Evolutionary conservation across 129 eudicot genomes (phyloP), one percentile per base, ranked within the genome.

Genomic region (Tagetes patula): DNA sequence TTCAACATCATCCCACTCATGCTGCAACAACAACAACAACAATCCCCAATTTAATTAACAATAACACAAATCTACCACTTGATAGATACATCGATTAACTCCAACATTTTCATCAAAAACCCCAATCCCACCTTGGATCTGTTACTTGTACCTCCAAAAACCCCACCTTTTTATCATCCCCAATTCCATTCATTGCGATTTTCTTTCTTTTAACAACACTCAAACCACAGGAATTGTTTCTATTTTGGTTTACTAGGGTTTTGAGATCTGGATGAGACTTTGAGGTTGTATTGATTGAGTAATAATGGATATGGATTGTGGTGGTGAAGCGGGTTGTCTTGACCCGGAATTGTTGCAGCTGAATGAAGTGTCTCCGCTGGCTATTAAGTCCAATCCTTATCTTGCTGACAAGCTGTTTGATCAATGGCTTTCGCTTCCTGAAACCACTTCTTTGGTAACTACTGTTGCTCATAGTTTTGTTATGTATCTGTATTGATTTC

Each of bases 351-450:
- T 90, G 65, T 47, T 90, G 75, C 96, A 90, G 87, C 88, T 90
- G 2, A 79, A 82, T 40, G 96, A 90, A 80, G 84, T 90, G 10
- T 85, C 96, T 45, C 87, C 95, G 34, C 66, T 84, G 75, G 86
- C 91, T 4, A 70, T 87, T 46, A 87, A 87, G 71, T 86, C 94
- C 1, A 87, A 87, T 68, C 94, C 95, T 59, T 85, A 53, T 54
- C 81, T 87, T 60, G 95, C 95, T 4, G 87, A 87, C 70, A 85
- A 79, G 70, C 91, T 90, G 41, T 90, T 83, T 43, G 89, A 87
- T 59, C 91, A 85, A 82, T 90, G 96, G 96, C 94, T 90, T 45
- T 90, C 96, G 61, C 89, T 90, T 38, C 83, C 95, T 20, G 96
- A 90, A 48, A 87, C 96, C 41, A 65, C 79, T 75, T 65, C 84